Evolutionary conservation across 1,284 basidiomycete genomes (phyloP), one percentile per base, ranked within the genome.

Genomic region (Pholiota adiposa): DNA sequence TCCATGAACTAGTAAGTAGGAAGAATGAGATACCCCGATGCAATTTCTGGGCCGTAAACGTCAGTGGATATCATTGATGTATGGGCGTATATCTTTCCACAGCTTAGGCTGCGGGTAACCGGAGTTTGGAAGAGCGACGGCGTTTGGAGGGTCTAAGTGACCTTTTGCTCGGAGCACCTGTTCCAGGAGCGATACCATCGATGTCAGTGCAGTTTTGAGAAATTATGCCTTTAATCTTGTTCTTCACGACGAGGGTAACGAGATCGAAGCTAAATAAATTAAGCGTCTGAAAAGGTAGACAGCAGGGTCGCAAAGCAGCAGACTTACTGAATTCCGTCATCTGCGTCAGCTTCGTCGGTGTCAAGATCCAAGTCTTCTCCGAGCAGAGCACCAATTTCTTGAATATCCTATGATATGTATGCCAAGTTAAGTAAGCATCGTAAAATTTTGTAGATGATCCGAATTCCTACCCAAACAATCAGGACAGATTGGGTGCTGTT

Each of bases 121-220:
- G 21, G 12, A 46, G 43, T 16, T 46, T 46, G 12, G 43, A 21
- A 8, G 43, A 46, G 43, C 25, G 43, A 23, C 43, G 4, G n/a
- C n/a, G 18, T 41, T 41, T 41, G 40, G 40, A 41, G 19, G 40
- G 43, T 1, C 43, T 23, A 27, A 46, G n/a, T 46, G 43, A 21
- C 23, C 43, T 46, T 46, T 46, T 46, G 11, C 5, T 46, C 3
- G 43, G 43, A 4, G 36, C 18, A 51, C 19, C 61, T 9, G 61
- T 64, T 25, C 62, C 63, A 16, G 63, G 58, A 2, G 58, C 62
- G 9, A 56, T 53, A 7, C 62, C 65, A 31, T 67, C 65, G 41
- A 67, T 63, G n/a, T 61, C 57, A 9, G 63, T 61, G 31, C 65
- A 67, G 48, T 58, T 63, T 48, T 65, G 63, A 0, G 63, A 65